phyloP scores from a whole-genome alignment of 805 yeast genomes.

The Danielozyma ontarioensis region DNA sequence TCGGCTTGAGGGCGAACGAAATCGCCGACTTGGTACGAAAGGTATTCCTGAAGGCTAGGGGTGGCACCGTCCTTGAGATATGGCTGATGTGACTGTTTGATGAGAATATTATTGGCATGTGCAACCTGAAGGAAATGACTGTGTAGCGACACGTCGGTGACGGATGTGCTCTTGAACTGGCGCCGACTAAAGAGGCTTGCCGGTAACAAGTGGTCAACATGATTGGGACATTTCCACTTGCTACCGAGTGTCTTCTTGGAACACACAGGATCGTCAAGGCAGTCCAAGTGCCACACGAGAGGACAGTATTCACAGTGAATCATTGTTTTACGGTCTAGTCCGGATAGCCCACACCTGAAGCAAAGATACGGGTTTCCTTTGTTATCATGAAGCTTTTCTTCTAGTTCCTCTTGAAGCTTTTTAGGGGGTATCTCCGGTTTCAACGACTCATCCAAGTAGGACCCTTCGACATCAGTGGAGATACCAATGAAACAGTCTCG shows the following conservation, averaged over 20 bases:
- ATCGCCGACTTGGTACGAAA: conserved; percentile 21
- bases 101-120: conserved; percentile 22
- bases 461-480: conserved; percentile 60
- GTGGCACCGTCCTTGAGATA: conserved; percentile 13
- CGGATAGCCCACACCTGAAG: conserved; percentile 70
- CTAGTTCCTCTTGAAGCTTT: conserved; percentile 46
- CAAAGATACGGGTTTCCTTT: conserved; percentile 69
- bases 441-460: conserved; percentile 49
- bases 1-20: conserved; percentile 11
- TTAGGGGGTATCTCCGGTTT: conserved; percentile 47
- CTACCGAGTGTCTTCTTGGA: conserved; percentile 67
- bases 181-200: conserved; percentile 34
- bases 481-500: conserved; percentile 72
- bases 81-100: conserved; percentile 32
- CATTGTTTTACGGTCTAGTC: conserved; percentile 48
- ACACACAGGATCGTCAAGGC: conserved; percentile 71
- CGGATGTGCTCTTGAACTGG: conserved; percentile 45
- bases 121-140: conserved; percentile 28
- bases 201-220: conserved; percentile 50
- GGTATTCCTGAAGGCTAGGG: conserved; percentile 25
- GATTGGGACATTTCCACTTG: conserved; percentile 92
- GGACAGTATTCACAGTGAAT: conserved; percentile 81
- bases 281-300: conserved; percentile 84
- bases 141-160: conserved; percentile 47
- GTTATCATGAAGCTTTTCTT: conserved; percentile 66